Conservation (phyloP, 805 yeast species). For the Ogataea corticis region DNA sequence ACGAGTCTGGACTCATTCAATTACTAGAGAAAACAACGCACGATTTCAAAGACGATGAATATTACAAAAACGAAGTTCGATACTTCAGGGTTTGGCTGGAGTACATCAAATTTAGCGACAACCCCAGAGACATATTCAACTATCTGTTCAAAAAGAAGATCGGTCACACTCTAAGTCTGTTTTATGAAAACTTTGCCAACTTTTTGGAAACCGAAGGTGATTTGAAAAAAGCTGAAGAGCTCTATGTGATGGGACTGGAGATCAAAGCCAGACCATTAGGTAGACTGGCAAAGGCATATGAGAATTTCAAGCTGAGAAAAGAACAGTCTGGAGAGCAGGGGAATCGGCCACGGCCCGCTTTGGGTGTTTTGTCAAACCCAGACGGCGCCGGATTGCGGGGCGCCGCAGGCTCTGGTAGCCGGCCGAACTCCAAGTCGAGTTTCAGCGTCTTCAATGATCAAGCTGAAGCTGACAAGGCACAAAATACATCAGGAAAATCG, state of each 20-base stretch:
- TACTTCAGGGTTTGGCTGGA: slow-evolving; percentile 80
- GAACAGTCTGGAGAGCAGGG: slow-evolving; percentile 17
- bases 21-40: slow-evolving; percentile 73
- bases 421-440: slow-evolving; percentile 17
- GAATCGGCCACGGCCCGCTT: slow-evolving; percentile 4
- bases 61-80: slow-evolving; percentile 81
- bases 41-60: slow-evolving; percentile 59
- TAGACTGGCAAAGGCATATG: slow-evolving; percentile 44
- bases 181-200: slow-evolving; percentile 77
- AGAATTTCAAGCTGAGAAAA: slow-evolving; percentile 45
- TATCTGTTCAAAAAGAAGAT: slow-evolving; percentile 72
- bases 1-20: slow-evolving; percentile 63
- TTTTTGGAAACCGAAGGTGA: slow-evolving; percentile 54
- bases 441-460: slow-evolving; percentile 24
- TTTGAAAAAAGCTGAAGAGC: slow-evolving; percentile 54
- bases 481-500: slow-evolving; percentile 10
- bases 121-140: slow-evolving; percentile 68
- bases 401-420: slow-evolving; percentile 7
- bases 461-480: slow-evolving; percentile 1
- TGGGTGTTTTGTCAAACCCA: slow-evolving; percentile 18
- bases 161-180: slow-evolving; percentile 65
- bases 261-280: slow-evolving; percentile 64
- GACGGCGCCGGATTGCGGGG: slow-evolving; percentile 27
- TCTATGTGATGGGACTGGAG: slow-evolving; percentile 59
- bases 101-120: slow-evolving; percentile 66